phyloP scores from a whole-genome alignment of 805 yeast genomes.

The Ogataea nitratoaversa region DNA sequence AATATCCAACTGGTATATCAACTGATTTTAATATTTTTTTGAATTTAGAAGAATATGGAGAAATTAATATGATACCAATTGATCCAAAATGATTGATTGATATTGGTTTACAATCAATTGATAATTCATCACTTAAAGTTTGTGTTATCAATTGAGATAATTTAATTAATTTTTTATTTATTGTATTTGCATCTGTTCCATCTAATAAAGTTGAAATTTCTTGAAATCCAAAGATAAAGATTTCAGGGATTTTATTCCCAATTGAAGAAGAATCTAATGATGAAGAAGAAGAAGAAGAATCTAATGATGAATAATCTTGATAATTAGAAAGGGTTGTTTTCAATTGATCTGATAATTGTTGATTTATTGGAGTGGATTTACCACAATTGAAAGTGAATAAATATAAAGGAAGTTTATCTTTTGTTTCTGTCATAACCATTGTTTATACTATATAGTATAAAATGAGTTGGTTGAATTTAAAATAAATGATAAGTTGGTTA shows the following conservation, averaged over 20 bases:
- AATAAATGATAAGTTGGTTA: too few species aligned
- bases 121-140: conserved; percentile 34
- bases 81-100: conserved; percentile 51
- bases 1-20: conserved; percentile 50
- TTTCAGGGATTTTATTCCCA: conserved; percentile 32
- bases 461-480: background rate
- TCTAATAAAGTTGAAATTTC: conserved; percentile 57
- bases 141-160: conserved; percentile 34
- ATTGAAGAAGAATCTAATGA: conserved; percentile 14
- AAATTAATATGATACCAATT: conserved; percentile 48
- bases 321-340: conserved; percentile 9
- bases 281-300: conserved; percentile 11
- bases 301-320: background rate
- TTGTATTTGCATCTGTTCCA: conserved; percentile 39
- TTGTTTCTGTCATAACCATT: background rate
- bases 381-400: conserved; percentile 54
- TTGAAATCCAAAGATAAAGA: conserved; percentile 63
- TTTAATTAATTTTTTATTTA: conserved; percentile 34
- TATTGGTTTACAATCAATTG: conserved; percentile 36
- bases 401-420: conserved; percentile 6
- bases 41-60: conserved; percentile 33
- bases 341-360: conserved; percentile 29
- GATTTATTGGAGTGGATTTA: conserved; percentile 37
- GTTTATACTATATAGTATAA: background rate
- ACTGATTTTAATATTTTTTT: conserved; percentile 19